A percentile compares a stretch with the other conserved stretches of the same genome.
Evolutionary conservation across 305 asterid species (phyloP).

Genomic region (Plantago lanceolata): DNA sequence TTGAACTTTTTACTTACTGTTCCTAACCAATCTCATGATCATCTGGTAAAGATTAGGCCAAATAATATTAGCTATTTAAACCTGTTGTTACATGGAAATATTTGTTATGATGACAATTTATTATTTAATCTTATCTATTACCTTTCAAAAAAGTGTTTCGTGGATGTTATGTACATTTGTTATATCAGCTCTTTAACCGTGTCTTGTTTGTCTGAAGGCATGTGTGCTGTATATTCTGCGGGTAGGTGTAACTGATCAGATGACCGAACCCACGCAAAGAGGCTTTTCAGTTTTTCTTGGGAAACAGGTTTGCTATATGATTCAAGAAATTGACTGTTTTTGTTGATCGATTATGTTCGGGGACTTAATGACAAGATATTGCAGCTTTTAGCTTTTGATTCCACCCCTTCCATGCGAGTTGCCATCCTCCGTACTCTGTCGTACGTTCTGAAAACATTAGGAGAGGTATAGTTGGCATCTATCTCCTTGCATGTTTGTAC

Average conservation of each 20-base stretch:
- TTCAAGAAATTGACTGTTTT: slow-evolving; percentile 24
- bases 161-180: slow-evolving; percentile 18
- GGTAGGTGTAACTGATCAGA: slow-evolving; percentile 93
- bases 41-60: neutral
- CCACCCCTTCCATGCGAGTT: slow-evolving; percentile 84
- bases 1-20: neutral
- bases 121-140: neutral
- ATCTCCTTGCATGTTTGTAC: slow-evolving; percentile 25
- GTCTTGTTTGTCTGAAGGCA: slow-evolving; percentile 67
- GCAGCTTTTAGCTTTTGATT: slow-evolving; percentile 87
- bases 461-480: slow-evolving; percentile 66
- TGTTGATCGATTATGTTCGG: slow-evolving; percentile 19
- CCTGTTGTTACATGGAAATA: neutral
- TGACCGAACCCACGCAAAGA: slow-evolving; percentile 97
- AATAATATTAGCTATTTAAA: neutral
- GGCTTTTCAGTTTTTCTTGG: slow-evolving; percentile 78
- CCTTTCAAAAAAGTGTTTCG: slow-evolving; percentile 1
- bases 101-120: neutral
- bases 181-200: slow-evolving; percentile 33
- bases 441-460: slow-evolving; percentile 80
- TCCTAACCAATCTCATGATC: neutral
- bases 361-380: slow-evolving; percentile 30
- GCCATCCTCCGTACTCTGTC: slow-evolving; percentile 82
- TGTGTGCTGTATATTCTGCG: slow-evolving; percentile 87
- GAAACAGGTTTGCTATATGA: slow-evolving; percentile 61